Evolutionary conservation across 495 filamentous ascomycete genomes (phyloP).

Genomic region (Hypoxylon trugodes): DNA sequence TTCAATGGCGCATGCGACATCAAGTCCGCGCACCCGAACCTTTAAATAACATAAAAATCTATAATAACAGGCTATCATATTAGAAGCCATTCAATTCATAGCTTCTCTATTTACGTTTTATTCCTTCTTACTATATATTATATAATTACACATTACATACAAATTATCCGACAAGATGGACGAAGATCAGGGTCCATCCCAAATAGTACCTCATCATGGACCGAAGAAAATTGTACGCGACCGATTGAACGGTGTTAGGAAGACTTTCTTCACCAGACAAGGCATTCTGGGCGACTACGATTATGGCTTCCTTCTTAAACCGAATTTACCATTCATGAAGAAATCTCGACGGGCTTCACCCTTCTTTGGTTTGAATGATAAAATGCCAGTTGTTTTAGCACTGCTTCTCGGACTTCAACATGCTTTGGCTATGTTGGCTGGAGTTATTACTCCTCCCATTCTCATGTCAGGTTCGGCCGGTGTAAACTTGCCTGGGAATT

Average conservation of each 20-base stretch:
- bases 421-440: slow-evolving; percentile 62
- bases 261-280: slow-evolving; percentile 62
- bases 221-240: slow-evolving; percentile 46
- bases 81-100: background rate
- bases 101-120: background rate
- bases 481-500: slow-evolving; percentile 68
- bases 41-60: background rate
- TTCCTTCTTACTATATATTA: background rate
- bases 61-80: slow-evolving; percentile 1
- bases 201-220: slow-evolving; percentile 48
- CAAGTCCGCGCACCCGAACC: background rate
- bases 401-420: slow-evolving; percentile 63
- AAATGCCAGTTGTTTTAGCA: slow-evolving; percentile 80
- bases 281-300: slow-evolving; percentile 87
- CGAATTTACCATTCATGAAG: slow-evolving; percentile 84
- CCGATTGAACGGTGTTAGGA: slow-evolving; percentile 41
- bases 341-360: slow-evolving; percentile 69
- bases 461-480: slow-evolving; percentile 71
- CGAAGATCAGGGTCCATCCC: slow-evolving; percentile 56
- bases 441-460: slow-evolving; percentile 79
- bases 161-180: slow-evolving; percentile 55
- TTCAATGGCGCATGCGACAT: background rate
- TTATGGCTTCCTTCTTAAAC: slow-evolving; percentile 75
- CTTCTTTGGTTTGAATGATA: slow-evolving; percentile 89
- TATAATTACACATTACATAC: too few relatives aligned